phyloP scores from a whole-genome alignment of 1,139 yeast genomes.

The Yamadazyma songkhlaensis region DNA sequence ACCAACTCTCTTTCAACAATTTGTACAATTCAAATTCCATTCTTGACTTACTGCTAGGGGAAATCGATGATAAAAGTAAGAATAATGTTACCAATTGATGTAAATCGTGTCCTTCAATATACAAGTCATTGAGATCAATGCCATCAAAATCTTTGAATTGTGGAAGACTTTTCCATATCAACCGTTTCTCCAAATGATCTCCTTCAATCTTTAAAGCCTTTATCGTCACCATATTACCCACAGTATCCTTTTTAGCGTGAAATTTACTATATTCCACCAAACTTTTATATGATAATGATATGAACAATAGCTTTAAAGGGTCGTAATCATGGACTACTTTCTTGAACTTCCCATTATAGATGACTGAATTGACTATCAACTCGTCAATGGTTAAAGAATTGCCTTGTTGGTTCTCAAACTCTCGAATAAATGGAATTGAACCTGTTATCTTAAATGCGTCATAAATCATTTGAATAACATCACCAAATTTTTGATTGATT shows the following conservation, averaged over 20 bases:
- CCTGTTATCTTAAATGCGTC: slow-evolving; percentile 28
- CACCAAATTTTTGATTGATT: slow-evolving; percentile 8
- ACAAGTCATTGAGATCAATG: slow-evolving; percentile 28
- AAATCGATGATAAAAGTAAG: slow-evolving; percentile 29
- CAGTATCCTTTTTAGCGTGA: slow-evolving; percentile 5
- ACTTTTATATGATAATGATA: slow-evolving; percentile 16
- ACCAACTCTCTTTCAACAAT: slow-evolving; percentile 25
- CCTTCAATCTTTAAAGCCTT: slow-evolving; percentile 3
- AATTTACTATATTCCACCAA: slow-evolving; percentile 4
- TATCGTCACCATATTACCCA: background rate
- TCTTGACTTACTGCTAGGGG: slow-evolving; percentile 18
- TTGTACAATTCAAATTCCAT: slow-evolving; percentile 17
- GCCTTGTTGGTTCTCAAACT: slow-evolving; percentile 7
- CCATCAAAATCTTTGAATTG: slow-evolving; percentile 20
- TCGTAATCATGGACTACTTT: slow-evolving; percentile 20
- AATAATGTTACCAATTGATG: slow-evolving; percentile 41
- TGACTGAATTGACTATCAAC: slow-evolving; percentile 22
- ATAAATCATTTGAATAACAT: slow-evolving; percentile 18
- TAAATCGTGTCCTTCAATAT: slow-evolving; percentile 33
- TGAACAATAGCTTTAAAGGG: slow-evolving; percentile 24
- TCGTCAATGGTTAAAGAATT: slow-evolving; percentile 20
- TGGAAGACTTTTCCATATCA: slow-evolving; percentile 12
- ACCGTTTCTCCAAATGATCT: slow-evolving; percentile 1
- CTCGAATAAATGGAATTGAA: slow-evolving; percentile 28
- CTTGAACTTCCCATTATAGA: slow-evolving; percentile 26